Percentiles rank a stretch among this genome's conserved stretches.
Evolutionary conservation across 768 basidiomycete genomes (phyloP).

Genomic region (Atractiella rhizophila): DNA sequence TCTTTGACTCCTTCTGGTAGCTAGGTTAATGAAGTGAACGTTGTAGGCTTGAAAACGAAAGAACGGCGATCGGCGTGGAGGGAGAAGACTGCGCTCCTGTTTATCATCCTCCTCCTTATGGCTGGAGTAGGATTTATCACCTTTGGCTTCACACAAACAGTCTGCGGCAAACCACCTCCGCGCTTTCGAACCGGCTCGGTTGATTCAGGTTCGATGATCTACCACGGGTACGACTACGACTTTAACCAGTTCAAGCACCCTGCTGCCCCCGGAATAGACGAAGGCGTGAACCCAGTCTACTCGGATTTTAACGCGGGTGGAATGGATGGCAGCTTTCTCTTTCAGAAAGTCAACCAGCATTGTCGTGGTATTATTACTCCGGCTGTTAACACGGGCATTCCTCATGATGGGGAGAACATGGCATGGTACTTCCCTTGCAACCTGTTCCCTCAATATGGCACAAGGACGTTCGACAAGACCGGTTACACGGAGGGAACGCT

Average conservation of each 20-base stretch:
- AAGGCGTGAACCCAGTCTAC: constrained; percentile 57
- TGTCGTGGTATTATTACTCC: constrained; percentile 55
- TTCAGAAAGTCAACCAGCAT: constrained; percentile 69
- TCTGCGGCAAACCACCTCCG: constrained; percentile 66
- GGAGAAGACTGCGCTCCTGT: constrained; percentile 84
- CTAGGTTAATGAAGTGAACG: neutral
- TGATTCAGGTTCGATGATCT: constrained; percentile 56
- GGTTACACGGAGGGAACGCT: constrained; percentile 37
- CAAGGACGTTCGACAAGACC: constrained; percentile 36
- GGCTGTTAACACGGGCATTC: constrained; percentile 43
- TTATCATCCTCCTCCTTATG: constrained; percentile 60
- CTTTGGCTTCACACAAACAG: constrained; percentile 84
- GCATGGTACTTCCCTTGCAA: constrained; percentile 99
- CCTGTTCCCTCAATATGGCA: constrained; percentile 47
- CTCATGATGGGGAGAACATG: constrained; percentile 31
- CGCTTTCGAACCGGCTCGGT: constrained; percentile 58
- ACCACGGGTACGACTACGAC: constrained; percentile 84
- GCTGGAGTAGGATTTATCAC: constrained; percentile 88
- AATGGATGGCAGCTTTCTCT: constrained; percentile 78
- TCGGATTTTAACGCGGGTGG: constrained; percentile 55
- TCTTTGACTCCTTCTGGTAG: neutral
- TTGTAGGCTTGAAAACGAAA: constrained; percentile 53
- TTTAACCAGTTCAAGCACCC: constrained; percentile 71
- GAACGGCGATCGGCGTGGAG: constrained; percentile 94
- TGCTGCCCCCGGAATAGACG: constrained; percentile 43